A percentile compares a stretch with the other conserved stretches of the same genome.
Evolutionary conservation across 2,329 filamentous ascomycete genomes (phyloP).

Genomic region (Aspergillus udagawae): DNA sequence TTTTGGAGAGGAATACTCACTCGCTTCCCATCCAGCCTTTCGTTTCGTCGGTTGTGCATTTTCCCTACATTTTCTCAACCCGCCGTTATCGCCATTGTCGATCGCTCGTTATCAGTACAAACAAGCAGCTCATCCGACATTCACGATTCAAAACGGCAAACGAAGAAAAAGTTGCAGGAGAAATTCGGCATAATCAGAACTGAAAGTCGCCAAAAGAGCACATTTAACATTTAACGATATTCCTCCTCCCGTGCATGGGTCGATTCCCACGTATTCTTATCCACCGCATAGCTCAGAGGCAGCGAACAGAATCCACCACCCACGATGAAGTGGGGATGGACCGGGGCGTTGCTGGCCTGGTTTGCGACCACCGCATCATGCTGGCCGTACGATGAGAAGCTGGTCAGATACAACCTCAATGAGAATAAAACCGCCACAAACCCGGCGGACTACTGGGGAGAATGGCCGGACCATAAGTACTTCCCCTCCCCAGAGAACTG

Average conservation of each 20-base stretch:
- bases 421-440: slow-evolving; percentile 51
- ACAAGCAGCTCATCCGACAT: not conserved
- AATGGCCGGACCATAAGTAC: slow-evolving; percentile 51
- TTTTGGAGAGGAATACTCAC: not conserved
- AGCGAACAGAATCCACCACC: not conserved
- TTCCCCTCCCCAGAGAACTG: slow-evolving; percentile 56
- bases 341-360: slow-evolving; percentile 18
- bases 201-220: not conserved
- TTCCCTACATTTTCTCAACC: not conserved
- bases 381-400: slow-evolving; percentile 46
- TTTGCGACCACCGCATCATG: slow-evolving; percentile 17
- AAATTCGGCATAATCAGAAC: not conserved
- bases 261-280: not conserved
- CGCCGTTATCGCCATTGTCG: not conserved
- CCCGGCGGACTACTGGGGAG: slow-evolving; percentile 55
- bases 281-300: not conserved
- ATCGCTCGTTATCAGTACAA: not conserved
- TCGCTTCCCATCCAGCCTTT: not conserved
- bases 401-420: slow-evolving; percentile 57
- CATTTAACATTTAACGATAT: not conserved
- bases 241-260: not conserved
- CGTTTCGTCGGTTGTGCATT: not conserved
- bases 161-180: not conserved
- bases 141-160: not conserved
- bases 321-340: slow-evolving; percentile 26